Base-by-base conservation (phyloP, 2,329 filamentous ascomycete species). In the Mycosphaerella sp. region DNA sequence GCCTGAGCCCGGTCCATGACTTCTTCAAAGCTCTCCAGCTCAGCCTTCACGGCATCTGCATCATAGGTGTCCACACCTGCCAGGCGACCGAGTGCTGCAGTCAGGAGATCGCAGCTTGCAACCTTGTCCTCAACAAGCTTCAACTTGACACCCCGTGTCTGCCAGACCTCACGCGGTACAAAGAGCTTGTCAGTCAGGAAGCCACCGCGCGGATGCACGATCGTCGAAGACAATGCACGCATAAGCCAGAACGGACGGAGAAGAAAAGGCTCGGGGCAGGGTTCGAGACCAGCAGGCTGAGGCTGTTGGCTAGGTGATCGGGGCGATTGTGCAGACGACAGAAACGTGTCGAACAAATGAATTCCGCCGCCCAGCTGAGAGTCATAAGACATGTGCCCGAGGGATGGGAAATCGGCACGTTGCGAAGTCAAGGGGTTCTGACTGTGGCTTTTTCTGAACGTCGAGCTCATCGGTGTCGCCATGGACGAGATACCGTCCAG, bases 171-270 rank as follows among this genome's bases (percentile, higher is more conserved):
- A 48, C 88, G 82, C 5, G 93, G 91, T 4, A 98, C 81, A 67
- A 98, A 98, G 0, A 98, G 79, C 64, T 90, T 91, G 21, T 85
- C 92, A 50, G 91, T 95, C 17, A 98, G 68, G 67, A 96, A 98
- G 12, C 91, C 93, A 38, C 93, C 93, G 23, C 89, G 84, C 2
- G 92, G 89, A 66, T 98, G 92, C 14, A 85, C 86, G 43, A 98
- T 82, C 0, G 91, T 95, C 69, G 96, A 89, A 67, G 93, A 95
- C 26, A 98, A 78, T 58, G 87, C 91, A 51, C 93, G 84, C 89
- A 98, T 95, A 43, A 98, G 78, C 93, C 93, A 98, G 71, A 96
- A 98, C 1, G 93, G 95, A 17, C 93, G 84, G n/a, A 97, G 78
- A 64, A 96, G 79, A 56, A 86, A 85, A 40, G 95, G 89, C 36